Base-by-base conservation (phyloP, 2,329 filamentous ascomycete genomes). In the Colletotrichum ledebouriae region DNA sequence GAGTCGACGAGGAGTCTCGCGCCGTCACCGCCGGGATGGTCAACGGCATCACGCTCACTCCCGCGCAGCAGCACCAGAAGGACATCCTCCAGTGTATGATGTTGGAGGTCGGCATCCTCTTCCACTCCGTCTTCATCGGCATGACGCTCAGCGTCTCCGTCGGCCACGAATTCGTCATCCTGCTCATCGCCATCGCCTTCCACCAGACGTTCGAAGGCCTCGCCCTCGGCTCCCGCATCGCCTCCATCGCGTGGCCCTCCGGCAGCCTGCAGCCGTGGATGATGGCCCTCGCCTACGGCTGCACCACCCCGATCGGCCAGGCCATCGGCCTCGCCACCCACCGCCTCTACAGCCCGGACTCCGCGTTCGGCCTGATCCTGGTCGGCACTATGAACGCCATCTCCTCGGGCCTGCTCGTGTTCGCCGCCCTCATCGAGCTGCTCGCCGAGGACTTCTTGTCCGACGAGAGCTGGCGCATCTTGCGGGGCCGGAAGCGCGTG, bases 71-170 rank as follows among this genome's bases (percentile, higher is more conserved):
- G 71, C 75, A 78, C 70, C 88, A 90, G 73, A 87, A 90, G 64
- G 86, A 91, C 72, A 86, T 94, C 72, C 82, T 94, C 11, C 92
- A 94, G 78, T 94, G 92, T 72, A 84, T 94, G 66, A 84, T 94
- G 63, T 86, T 94, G 15, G 92, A 95, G 80, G 90, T 92, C 33
- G 92, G 92, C 33, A 94, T 94, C 72, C 83, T 93, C 13, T 93
- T 93, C 76, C 91, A 93, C 79, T 92, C 89, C 75, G 84, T 94
- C 69, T 95, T 95, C 75, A 94, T 95, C 72, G 92, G 92, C 69
- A 94, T 94, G 91, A 91, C 92, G 3, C 84, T 95, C 47, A 93
- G 90, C 37, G 92, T 95, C 7, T 90, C 92, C 3, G 91, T 91
- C 0, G 92, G 92, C 1, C 89, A 90, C 9, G 87, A 90, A 4